Evolutionary conservation across 768 basidiomycete species (phyloP).

Genomic region (Suillus lakei): DNA sequence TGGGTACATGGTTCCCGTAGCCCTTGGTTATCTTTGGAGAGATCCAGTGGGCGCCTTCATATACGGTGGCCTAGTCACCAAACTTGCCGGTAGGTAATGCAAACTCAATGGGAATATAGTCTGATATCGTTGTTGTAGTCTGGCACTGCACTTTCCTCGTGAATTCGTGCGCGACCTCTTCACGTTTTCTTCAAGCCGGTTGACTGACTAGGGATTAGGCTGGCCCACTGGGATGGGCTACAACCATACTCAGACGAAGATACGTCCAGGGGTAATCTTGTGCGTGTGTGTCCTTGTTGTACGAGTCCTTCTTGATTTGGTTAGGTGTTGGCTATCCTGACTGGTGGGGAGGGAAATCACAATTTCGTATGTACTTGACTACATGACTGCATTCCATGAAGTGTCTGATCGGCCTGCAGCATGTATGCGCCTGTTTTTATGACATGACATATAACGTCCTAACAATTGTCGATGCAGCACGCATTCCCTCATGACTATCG

Average conservation of each 20-base stretch:
- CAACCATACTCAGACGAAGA: conserved; percentile 84
- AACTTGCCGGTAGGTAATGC: conserved; percentile 55
- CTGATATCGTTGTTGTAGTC: conserved; percentile 37
- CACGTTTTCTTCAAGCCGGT: neutral
- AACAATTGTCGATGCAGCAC: conserved; percentile 48
- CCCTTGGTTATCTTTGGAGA: conserved; percentile 60
- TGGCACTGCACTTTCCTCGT: conserved; percentile 78
- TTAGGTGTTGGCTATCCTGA: conserved; percentile 69
- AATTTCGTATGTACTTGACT: conserved; percentile 59
- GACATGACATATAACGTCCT: neutral
- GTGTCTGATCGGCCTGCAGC: conserved; percentile 35
- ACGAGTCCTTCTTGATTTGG: neutral
- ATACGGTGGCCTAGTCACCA: conserved; percentile 70
- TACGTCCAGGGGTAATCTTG: conserved; percentile 75
- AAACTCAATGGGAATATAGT: neutral
- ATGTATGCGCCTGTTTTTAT: conserved; percentile 34
- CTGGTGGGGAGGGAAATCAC: conserved; percentile 80
- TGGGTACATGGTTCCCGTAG: conserved; percentile 61
- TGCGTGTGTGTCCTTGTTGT: conserved; percentile 34
- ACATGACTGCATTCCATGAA: neutral
- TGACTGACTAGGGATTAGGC: conserved; percentile 35
- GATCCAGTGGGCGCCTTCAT: conserved; percentile 71
- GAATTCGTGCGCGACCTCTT: conserved; percentile 60
- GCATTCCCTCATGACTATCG: conserved; percentile 82
- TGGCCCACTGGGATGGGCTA: conserved; percentile 83